phyloP scores from a whole-genome alignment of 495 filamentous ascomycete species.

The Clavariopsis aquatica region DNA sequence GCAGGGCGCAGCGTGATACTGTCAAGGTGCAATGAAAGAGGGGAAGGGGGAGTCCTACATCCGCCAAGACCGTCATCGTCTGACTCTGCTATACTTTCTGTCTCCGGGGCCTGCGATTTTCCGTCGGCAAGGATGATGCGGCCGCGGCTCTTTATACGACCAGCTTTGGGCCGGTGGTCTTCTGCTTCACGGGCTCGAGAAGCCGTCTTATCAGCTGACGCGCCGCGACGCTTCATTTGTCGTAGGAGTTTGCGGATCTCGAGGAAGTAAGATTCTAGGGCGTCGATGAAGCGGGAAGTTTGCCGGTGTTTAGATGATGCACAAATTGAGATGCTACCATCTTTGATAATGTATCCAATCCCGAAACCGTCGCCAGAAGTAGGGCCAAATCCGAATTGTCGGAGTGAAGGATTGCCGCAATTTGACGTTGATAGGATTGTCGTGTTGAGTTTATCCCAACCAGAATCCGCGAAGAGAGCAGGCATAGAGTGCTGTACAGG shows the following conservation, averaged over 20 bases:
- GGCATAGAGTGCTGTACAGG: conserved; percentile 57
- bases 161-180: conserved; percentile 50
- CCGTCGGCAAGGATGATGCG: conserved; percentile 51
- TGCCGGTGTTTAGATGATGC: conserved; percentile 90
- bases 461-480: conserved; percentile 79
- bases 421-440: conserved; percentile 97
- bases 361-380: conserved; percentile 94
- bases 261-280: conserved; percentile 82
- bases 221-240: conserved; percentile 60
- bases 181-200: conserved; percentile 70
- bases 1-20: conserved; percentile 11
- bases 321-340: conserved; percentile 88
- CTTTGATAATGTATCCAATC: conserved; percentile 99
- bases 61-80: conserved; percentile 90
- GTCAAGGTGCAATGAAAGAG: conserved; percentile 37
- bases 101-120: conserved; percentile 59
- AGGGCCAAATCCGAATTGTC: conserved; percentile 95
- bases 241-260: conserved; percentile 85
- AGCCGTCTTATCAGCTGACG: conserved; percentile 53
- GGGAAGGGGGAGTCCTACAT: conserved; percentile 62
- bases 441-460: conserved; percentile 94
- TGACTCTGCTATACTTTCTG: conserved; percentile 56
- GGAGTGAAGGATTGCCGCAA: conserved; percentile 95
- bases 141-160: conserved; percentile 57
- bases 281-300: conserved; percentile 85